These are phyloP conservation scores for Penicillium sp. DNA, from an alignment of 2,329 filamentous ascomycete genomes.

Conservation along the genomic window DNA sequence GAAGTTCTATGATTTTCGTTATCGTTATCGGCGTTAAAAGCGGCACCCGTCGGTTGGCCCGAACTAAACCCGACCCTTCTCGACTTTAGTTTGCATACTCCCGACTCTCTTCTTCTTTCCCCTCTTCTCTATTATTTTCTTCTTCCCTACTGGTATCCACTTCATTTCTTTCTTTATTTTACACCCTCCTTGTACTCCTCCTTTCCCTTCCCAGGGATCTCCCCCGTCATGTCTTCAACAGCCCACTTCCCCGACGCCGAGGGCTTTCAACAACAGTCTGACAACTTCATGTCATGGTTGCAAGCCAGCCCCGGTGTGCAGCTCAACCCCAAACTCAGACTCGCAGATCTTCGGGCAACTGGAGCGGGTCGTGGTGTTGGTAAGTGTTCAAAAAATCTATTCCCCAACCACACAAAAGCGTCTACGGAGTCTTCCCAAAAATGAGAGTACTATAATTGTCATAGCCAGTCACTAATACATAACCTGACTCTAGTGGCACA, in stretches of 20 bases:
- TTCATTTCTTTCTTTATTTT: slow-evolving; percentile 1
- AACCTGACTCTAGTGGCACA: slow-evolving; percentile 59
- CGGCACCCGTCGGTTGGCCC: slow-evolving; percentile 9
- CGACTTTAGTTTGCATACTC: slow-evolving; percentile 6
- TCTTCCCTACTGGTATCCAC: slow-evolving; percentile 9
- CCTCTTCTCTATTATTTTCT: slow-evolving; percentile 9
- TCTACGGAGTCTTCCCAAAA: slow-evolving; percentile 12
- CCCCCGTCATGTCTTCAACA: slow-evolving; percentile 33
- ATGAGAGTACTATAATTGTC: slow-evolving; percentile 11
- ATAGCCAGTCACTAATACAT: slow-evolving; percentile 21
- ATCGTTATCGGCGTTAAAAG: slow-evolving; percentile 10
- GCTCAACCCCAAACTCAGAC: slow-evolving; percentile 56
- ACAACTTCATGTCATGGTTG: slow-evolving; percentile 59
- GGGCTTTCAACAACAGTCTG: slow-evolving; percentile 47
- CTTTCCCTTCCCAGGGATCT: slow-evolving; percentile 10
- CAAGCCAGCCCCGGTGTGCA: slow-evolving; percentile 48
- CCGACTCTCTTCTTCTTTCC: slow-evolving; percentile 20
- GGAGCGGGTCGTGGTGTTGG: slow-evolving; percentile 62
- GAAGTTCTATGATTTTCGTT: slow-evolving; percentile 6
- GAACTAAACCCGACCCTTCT: slow-evolving; percentile 14
- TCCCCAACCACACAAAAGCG: slow-evolving; percentile 19
- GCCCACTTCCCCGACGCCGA: slow-evolving; percentile 34
- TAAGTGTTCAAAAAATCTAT: slow-evolving; percentile 41
- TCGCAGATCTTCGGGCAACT: slow-evolving; percentile 56
- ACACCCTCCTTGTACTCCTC: slow-evolving; percentile 4